Base-by-base conservation (phyloP, 768 basidiomycete genomes). In the Mrakia gelida region DNA sequence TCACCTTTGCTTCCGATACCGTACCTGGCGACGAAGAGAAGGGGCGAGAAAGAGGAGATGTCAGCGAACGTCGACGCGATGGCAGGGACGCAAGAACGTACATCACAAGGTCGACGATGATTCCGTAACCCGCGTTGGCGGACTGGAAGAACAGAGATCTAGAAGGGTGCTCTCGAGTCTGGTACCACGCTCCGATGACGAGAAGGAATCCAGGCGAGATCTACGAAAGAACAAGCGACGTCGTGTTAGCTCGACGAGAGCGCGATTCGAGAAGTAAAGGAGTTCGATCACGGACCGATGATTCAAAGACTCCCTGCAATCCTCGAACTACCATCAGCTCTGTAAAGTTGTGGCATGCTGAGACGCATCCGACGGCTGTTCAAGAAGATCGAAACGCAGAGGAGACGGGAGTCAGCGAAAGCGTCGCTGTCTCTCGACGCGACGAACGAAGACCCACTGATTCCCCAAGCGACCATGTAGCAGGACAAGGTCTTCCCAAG, bases 101-200 rank as follows among this genome's bases (percentile, higher is more conserved):
- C 70, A 73, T 73, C 21, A 26, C 15, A 6, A 71, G 38, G 30
- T 71, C 76, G 26, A 52, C 73, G 32, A 61, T 62, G 32, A 59
- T 23, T 18, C 75, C 75, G 54, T 75, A 75, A 30, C 75, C 75
- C 18, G 75, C 75, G 32, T 75, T 75, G 43, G 63, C 75, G 6
- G 75, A 65, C 67, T 75, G 75, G 63, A 75, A 75, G 63, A 75
- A 38, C n/a, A 75, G 63, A 10, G 75, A 75, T 45, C 67, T 63
- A 16, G 67, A 75, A 4, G 75, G 26, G 63, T 75, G 75, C 75
- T 65, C 75, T 13, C 70, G 75, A 26, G 75, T 70, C 68, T 76
- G 65, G 75, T 76, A 76, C 75, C 75, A 75, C 9, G 43, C 45
- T 4, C 28, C 8, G 67, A 76, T 76, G 59, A 76, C 38, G 54